A percentile compares a stretch with the other conserved stretches of the same genome.
Evolutionary conservation across 139 green algal genomes (phyloP).

Genomic region (Medakamo hakoo): DNA sequence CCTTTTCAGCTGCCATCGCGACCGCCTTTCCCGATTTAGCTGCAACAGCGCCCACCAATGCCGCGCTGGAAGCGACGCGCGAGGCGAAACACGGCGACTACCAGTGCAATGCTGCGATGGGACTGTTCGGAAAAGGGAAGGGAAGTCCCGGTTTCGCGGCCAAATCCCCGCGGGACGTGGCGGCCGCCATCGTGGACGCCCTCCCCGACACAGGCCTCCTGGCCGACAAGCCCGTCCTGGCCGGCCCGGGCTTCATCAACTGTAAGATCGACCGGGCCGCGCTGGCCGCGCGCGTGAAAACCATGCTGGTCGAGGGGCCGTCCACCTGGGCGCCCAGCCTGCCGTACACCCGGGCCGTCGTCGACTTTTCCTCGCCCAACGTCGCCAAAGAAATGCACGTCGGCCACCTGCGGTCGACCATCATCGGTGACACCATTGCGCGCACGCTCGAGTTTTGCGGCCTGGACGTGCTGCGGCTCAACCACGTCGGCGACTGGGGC

Average conservation of each 20-base stretch:
- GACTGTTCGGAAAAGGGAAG: conserved; percentile 75
- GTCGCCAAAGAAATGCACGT: conserved; percentile 99
- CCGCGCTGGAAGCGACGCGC: conserved; percentile 50
- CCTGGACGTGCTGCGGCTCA: conserved; percentile 76
- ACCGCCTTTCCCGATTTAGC: conserved; percentile 43
- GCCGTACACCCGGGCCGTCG: conserved; percentile 37
- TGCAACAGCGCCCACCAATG: conserved; percentile 16
- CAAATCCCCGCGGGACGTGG: conserved; percentile 70
- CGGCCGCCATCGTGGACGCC: conserved; percentile 55
- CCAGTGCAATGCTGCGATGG: conserved; percentile 97
- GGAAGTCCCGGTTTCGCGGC: conserved; percentile 51
- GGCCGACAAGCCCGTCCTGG: conserved; percentile 29
- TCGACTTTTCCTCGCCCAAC: conserved; percentile 96
- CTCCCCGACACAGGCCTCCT: conserved; percentile 48
- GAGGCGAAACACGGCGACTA: conserved; percentile 86
- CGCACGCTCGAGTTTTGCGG: conserved; percentile 72
- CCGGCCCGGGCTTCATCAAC: conserved; percentile 97
- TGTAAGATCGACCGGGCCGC: conserved; percentile 27
- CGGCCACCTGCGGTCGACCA: conserved; percentile 91
- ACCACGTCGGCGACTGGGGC: conserved; percentile 97
- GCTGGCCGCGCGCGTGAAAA: conserved; percentile 14
- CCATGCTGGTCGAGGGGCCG: conserved; percentile 17
- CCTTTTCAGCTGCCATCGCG: conserved; percentile 45
- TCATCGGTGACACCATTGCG: conserved; percentile 81
- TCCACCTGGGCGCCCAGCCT: conserved; percentile 26